A percentile compares a stretch with the other conserved stretches of the same genome.
Conservation (phyloP, 306 rosid genomes). For the Phaseolus lunatus region DNA sequence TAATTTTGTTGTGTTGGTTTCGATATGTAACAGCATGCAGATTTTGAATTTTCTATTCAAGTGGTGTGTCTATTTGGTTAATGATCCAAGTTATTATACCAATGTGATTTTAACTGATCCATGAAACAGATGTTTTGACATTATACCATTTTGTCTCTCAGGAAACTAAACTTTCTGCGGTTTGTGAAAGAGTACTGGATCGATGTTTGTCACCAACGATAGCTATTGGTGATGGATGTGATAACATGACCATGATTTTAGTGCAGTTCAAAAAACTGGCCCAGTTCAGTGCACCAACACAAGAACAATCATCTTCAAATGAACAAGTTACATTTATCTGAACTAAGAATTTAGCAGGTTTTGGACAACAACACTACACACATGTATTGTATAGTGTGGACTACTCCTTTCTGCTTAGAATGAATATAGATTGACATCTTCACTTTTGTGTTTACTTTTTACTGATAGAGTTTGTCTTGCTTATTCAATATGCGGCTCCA, state of each 20-base stretch:
- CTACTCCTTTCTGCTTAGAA: slow-evolving; percentile 20
- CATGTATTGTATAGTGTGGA: slow-evolving; percentile 30
- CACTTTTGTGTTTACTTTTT: neutral
- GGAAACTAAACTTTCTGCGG: slow-evolving; percentile 77
- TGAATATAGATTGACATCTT: slow-evolving; percentile 5
- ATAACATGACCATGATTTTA: slow-evolving; percentile 95
- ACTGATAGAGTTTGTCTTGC: slow-evolving; percentile 7
- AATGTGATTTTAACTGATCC: neutral
- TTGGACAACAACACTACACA: slow-evolving; percentile 25
- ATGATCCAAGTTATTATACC: neutral
- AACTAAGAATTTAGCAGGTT: slow-evolving; percentile 45
- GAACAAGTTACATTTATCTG: slow-evolving; percentile 46
- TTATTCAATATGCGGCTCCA: slow-evolving; percentile 11
- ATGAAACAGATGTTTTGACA: slow-evolving; percentile 27
- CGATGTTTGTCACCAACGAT: slow-evolving; percentile 88
- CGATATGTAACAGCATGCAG: neutral
- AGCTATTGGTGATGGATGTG: slow-evolving; percentile 82
- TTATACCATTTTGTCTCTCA: slow-evolving; percentile 43
- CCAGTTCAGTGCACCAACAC: slow-evolving; percentile 39
- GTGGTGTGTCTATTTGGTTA: neutral
- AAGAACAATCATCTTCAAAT: slow-evolving; percentile 45
- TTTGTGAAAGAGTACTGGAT: slow-evolving; percentile 83
- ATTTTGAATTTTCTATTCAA: neutral
- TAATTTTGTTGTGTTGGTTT: neutral
- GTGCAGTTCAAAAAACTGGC: slow-evolving; percentile 76